Evolutionary conservation across 1,284 basidiomycete genomes (phyloP), one percentile per base, ranked within the genome.

Genomic region (Abortiporus biennis): DNA sequence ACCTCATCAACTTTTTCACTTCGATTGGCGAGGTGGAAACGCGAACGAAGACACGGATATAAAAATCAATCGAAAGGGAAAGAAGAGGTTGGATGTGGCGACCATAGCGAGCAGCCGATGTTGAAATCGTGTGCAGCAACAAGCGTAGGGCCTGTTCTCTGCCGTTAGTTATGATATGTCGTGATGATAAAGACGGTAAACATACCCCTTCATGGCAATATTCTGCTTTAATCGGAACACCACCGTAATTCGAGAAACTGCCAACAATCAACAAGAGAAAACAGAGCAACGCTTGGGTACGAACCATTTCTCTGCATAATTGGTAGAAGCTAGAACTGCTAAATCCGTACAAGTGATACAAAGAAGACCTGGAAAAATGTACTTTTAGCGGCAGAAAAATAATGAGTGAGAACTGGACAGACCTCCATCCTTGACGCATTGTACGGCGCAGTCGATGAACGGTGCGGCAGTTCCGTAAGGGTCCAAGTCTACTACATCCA

Each of bases 261-360:
- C 24, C 37, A 29, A 19, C 44, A 33, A 47, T 35, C n/a, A n/a
- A n/a, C n/a, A n/a, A n/a, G n/a, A n/a, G n/a, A n/a, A n/a, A n/a
- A n/a, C n/a, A n/a, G n/a, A n/a, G n/a, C n/a, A n/a, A n/a, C n/a
- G n/a, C n/a, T n/a, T n/a, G n/a, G 22, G n/a, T 38, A 58, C 70
- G 49, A 51, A 90, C 92, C 90, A 92, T 79, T 97, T 99, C 63
- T 99, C 95, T 2, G 95, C 88, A 60, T 92, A 97, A 59, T 97
- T 96, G 32, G 80, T 82, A 0, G 94, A 94, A 0, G 94, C 96
- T 24, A 99, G 72, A 4, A 99, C 92, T 6, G 92, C 82, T 46
- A 96, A 71, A 61, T 99, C 96, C 1, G 96, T 99, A 63, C 96
- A 99, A 6, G 96, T 99, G 25, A 99, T 85, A 54, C 92, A 94